A percentile compares a stretch with the other conserved stretches of the same genome.
Conservation (phyloP, 2,329 filamentous ascomycete genomes). For the Talaromyces piceae region DNA sequence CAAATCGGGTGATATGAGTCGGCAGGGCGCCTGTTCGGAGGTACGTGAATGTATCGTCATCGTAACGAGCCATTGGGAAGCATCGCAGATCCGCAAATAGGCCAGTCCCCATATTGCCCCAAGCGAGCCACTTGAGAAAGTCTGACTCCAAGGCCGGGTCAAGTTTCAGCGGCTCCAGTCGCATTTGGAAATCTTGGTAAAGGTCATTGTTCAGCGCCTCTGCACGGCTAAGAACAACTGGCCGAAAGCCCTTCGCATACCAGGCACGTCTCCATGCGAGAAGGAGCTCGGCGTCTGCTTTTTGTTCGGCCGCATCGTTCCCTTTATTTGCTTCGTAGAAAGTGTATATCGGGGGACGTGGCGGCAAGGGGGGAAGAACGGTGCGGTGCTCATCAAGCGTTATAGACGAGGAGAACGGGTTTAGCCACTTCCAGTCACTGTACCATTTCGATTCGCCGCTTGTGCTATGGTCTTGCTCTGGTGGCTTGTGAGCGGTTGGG, state of each 20-base stretch:
- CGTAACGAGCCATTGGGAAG: conserved; percentile 71
- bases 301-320: conserved; percentile 56
- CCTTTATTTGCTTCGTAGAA: conserved; percentile 69
- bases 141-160: conserved; percentile 59
- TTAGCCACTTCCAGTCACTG: conserved; percentile 81
- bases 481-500: conserved; percentile 62
- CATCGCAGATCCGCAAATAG: conserved; percentile 71
- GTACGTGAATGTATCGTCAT: conserved; percentile 64
- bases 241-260: conserved; percentile 90
- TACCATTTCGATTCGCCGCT: conserved; percentile 77
- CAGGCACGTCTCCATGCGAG: conserved; percentile 86
- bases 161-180: conserved; percentile 38
- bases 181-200: conserved; percentile 60
- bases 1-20: conserved; percentile 61
- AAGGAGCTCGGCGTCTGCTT: conserved; percentile 71
- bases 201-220: conserved; percentile 79
- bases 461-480: conserved; percentile 69
- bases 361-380: conserved; percentile 67
- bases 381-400: conserved; percentile 74
- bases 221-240: conserved; percentile 67
- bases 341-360: conserved; percentile 74
- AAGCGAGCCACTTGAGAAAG: conserved; percentile 80
- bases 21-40: conserved; percentile 71
- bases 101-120: conserved; percentile 83
- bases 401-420: conserved; percentile 76